A percentile compares a stretch with the other conserved stretches of the same genome.
These are phyloP conservation scores for Triticum dicoccoides DNA, from an alignment of 176 grass and related monocot genomes.

Conservation along the genomic window DNA sequence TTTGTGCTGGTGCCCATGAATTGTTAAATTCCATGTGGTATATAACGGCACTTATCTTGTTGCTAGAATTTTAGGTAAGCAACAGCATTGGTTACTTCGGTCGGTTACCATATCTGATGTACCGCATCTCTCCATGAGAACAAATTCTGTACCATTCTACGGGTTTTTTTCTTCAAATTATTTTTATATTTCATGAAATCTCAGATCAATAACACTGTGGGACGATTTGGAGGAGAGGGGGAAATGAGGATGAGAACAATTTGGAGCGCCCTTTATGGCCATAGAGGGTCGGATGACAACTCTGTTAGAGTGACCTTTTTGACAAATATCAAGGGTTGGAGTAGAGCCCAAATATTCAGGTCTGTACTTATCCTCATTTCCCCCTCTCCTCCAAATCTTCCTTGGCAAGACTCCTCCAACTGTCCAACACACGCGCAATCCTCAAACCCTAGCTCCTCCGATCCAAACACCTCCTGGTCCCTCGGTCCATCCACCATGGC, in stretches of 20 bases:
- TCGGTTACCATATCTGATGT: not conserved
- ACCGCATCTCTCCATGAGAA: not conserved
- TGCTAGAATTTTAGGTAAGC: not conserved
- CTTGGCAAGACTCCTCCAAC: not conserved
- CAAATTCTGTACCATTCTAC: not conserved
- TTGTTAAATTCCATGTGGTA: not conserved
- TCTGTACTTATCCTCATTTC: slow-evolving; percentile 6
- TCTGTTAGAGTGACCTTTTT: no score
- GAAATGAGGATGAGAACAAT: no score
- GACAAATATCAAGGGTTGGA: no score
- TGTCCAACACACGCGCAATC: not conserved
- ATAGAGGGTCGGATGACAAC: no score
- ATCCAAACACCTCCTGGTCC: not conserved
- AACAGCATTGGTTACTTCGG: not conserved
- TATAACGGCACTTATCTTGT: not conserved
- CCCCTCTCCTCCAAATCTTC: slow-evolving; percentile 27
- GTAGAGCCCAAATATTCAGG: no score
- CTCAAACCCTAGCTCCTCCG: not conserved
- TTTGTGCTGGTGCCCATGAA: not conserved
- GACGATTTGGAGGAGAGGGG: no score
- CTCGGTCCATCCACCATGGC: slow-evolving; percentile 29
- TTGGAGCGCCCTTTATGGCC: no score
- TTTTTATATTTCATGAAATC: no score
- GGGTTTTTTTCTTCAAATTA: no score
- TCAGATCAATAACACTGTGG: no score